phyloP scores from a whole-genome alignment of 2,329 filamentous ascomycete genomes.

The Fusarium napiforme region DNA sequence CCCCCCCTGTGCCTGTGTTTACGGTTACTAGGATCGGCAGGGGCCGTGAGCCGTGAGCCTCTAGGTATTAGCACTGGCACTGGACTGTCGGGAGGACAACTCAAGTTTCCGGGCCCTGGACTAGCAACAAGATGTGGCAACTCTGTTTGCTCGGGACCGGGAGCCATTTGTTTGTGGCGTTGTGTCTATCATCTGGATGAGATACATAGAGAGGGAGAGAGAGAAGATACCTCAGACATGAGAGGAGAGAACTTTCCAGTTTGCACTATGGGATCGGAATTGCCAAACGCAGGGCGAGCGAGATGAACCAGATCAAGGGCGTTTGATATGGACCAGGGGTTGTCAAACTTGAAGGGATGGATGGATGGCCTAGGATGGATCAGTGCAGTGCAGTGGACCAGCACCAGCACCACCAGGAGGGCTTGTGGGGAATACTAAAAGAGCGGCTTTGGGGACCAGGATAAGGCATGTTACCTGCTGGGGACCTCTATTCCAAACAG shows the following conservation, averaged over 20 bases:
- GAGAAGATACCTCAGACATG: slow-evolving; percentile 9
- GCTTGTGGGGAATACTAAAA: slow-evolving; percentile 41
- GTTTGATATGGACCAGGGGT: slow-evolving; percentile 40
- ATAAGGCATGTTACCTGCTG: slow-evolving; percentile 30
- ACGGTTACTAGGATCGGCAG: slow-evolving; percentile 44
- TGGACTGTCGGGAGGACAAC: slow-evolving; percentile 20
- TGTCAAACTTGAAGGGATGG: slow-evolving; percentile 32
- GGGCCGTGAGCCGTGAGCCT: slow-evolving; percentile 39
- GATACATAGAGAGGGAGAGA: neutral
- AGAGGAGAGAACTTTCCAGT: slow-evolving; percentile 1
- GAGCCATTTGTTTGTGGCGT: slow-evolving; percentile 26
- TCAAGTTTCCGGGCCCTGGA: slow-evolving; percentile 33
- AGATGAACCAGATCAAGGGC: slow-evolving; percentile 41
- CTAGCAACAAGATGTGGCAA: slow-evolving; percentile 27
- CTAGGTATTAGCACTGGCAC: slow-evolving; percentile 30
- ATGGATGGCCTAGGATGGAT: neutral
- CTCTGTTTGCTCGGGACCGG: slow-evolving; percentile 18
- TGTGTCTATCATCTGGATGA: neutral
- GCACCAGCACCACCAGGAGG: slow-evolving; percentile 8
- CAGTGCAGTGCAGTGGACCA: neutral
- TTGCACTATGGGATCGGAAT: slow-evolving; percentile 13
- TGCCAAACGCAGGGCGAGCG: slow-evolving; percentile 37
- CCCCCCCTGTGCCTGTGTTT: slow-evolving; percentile 36
- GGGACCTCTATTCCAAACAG: slow-evolving; percentile 42
- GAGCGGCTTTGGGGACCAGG: slow-evolving; percentile 33